Evolutionary conservation across 179 eudicot genomes (phyloP).

Genomic region (Monotropa hypopitys): DNA sequence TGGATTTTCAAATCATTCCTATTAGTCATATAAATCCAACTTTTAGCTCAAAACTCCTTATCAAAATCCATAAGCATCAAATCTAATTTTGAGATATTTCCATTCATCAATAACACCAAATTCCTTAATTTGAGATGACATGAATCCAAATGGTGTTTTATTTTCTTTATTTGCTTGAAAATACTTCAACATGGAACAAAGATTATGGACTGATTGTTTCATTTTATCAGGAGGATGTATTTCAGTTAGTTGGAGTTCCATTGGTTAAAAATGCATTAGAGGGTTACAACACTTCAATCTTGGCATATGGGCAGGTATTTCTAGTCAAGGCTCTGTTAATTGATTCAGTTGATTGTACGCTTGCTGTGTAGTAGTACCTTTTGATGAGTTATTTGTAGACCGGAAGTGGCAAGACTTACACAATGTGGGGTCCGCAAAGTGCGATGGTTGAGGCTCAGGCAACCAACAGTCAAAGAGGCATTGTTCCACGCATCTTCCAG

Average conservation of each 20-base stretch:
- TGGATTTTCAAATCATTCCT: not conserved
- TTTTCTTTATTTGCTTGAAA: not conserved
- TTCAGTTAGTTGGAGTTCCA: slow-evolving; percentile 64
- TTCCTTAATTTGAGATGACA: not conserved
- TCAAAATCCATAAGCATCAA: not conserved
- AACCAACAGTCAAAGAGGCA: slow-evolving; percentile 47
- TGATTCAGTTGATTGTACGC: not conserved
- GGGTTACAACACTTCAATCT: slow-evolving; percentile 78
- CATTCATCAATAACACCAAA: not conserved
- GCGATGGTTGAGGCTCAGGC: slow-evolving; percentile 75
- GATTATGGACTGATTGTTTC: slow-evolving; percentile 4
- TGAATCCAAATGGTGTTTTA: not conserved
- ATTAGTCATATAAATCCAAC: not conserved
- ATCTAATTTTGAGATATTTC: not conserved
- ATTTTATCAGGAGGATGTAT: slow-evolving; percentile 66
- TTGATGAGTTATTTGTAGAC: slow-evolving; percentile 27
- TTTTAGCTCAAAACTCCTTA: not conserved
- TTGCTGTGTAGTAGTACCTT: not conserved
- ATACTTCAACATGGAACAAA: not conserved
- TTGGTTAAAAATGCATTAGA: slow-evolving; percentile 78
- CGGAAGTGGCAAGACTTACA: slow-evolving; percentile 93
- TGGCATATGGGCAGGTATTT: slow-evolving; percentile 89
- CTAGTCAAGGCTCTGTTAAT: too few species aligned
- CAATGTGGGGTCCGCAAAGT: slow-evolving; percentile 96
- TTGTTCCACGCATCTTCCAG: slow-evolving; percentile 81